These are phyloP conservation scores for Xylaria polymorpha DNA, from an alignment of 2,329 filamentous ascomycete species.

Conservation along the genomic window DNA sequence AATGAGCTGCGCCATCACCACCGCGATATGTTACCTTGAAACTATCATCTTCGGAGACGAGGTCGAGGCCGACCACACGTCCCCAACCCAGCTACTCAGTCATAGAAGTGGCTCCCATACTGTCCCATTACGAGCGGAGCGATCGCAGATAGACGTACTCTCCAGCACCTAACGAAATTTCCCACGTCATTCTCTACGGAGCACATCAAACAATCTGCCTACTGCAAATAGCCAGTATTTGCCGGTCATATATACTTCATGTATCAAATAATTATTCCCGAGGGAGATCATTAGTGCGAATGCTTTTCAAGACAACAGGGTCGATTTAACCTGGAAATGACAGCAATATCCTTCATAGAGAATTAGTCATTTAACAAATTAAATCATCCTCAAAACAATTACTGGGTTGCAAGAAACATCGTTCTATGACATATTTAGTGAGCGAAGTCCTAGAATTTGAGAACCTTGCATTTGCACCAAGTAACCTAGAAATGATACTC, in stretches of 20 bases:
- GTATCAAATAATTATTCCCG: background rate
- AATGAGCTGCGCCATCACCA: background rate
- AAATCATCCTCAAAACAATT: background rate
- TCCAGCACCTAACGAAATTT: too few relatives aligned
- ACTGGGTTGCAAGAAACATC: background rate
- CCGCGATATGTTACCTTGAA: background rate
- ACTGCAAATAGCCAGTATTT: background rate
- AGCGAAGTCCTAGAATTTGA: background rate
- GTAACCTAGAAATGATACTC: too few relatives aligned
- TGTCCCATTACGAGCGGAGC: background rate
- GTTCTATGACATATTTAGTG: background rate
- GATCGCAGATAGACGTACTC: background rate
- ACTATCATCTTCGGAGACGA: background rate
- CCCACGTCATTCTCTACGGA: background rate
- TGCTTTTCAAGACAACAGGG: background rate
- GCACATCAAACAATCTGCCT: background rate
- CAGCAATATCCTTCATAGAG: background rate
- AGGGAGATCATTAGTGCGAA: background rate
- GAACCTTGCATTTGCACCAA: too few relatives aligned
- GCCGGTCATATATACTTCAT: background rate
- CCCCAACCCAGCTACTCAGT: background rate
- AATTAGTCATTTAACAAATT: background rate
- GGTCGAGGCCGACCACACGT: background rate
- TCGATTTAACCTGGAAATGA: background rate
- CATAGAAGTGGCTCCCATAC: background rate